A percentile compares a stretch with the other conserved stretches of the same genome.
phyloP scores from a whole-genome alignment of 1,139 yeast genomes.

The Kluyveromyces sp. region DNA sequence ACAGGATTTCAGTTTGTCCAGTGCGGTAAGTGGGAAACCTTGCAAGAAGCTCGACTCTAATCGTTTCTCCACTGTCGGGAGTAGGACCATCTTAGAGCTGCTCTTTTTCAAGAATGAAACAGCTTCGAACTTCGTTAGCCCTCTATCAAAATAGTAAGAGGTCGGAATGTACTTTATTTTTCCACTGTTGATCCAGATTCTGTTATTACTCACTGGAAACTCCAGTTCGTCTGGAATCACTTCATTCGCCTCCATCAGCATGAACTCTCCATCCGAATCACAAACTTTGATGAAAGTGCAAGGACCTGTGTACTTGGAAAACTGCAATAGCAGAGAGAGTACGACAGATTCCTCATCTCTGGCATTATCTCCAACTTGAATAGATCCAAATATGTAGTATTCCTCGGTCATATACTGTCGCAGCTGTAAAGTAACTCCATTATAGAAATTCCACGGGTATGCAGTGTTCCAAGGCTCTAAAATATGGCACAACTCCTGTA shows the following conservation, averaged over 20 bases:
- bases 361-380: constrained; percentile 26
- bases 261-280: constrained; percentile 53
- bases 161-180: constrained; percentile 27
- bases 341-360: constrained; percentile 28
- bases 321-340: constrained; percentile 36
- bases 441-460: constrained; percentile 40
- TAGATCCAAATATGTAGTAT: constrained; percentile 22
- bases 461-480: constrained; percentile 37
- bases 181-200: constrained; percentile 29
- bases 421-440: constrained; percentile 15
- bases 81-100: constrained; percentile 28
- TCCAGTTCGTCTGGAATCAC: constrained; percentile 33
- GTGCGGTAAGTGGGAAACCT: constrained; percentile 15
- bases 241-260: constrained; percentile 45
- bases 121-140: constrained; percentile 33
- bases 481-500: constrained; percentile 21
- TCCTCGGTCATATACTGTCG: constrained; percentile 8
- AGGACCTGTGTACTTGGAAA: constrained; percentile 28
- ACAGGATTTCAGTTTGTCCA: constrained; percentile 6
- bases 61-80: constrained; percentile 17
- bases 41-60: constrained; percentile 10
- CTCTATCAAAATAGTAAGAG: constrained; percentile 26
- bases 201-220: constrained; percentile 26
- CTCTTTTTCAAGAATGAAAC: constrained; percentile 32
- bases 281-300: constrained; percentile 42